Base-by-base conservation (phyloP, 2,329 filamentous ascomycete species). In the Chrysosporium queenslandicum region DNA sequence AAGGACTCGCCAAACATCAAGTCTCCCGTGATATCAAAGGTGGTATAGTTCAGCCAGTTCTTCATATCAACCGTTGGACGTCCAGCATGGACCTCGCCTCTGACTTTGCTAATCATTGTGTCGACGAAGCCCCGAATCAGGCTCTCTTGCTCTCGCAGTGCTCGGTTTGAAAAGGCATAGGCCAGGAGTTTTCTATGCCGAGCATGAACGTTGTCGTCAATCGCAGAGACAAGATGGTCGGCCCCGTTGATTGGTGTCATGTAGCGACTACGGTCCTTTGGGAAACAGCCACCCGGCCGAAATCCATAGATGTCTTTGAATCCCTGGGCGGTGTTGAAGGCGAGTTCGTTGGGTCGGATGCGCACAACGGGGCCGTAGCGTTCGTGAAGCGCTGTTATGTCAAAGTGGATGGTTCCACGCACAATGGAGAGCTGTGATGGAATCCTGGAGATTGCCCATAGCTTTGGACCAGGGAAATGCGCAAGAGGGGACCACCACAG, bases 111-210 rank as follows among this genome's bases (percentile, higher is more conserved):
- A 9, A 70, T 62, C 2, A 71, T 51, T 1, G 63, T 54, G 39
- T 69, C 60, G 12, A 68, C 51, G 53, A 68, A 68, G 5, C 30
- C 18, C 16, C 59, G 58, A 4, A 73, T 56, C 2, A 68, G 43
- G 0, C 58, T 56, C 50, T 68, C 69, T 52, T 70, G 71, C 11
- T 65, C 63, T 11, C 59, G 57, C 9, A 74, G 53, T 1, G 67
- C 66, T 43, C 65, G 65, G 37, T 71, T 67, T 0, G 68, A 71
- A 53, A 74, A 74, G 0, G 67, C 69, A 51, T 66, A 65, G 3
- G 61, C 50, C 7, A 74, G 52, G 2, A 62, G 48, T 0, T 59
- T 56, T 20, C 69, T 63, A 34, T 56, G 53, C 9, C 46, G 29
- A 4, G 46, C 46, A 53, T 53, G 52, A 14, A 18, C 30, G 12